These are phyloP conservation scores for Fusarium sororula DNA, from an alignment of 2,329 filamentous ascomycete species.

Conservation along the genomic window DNA sequence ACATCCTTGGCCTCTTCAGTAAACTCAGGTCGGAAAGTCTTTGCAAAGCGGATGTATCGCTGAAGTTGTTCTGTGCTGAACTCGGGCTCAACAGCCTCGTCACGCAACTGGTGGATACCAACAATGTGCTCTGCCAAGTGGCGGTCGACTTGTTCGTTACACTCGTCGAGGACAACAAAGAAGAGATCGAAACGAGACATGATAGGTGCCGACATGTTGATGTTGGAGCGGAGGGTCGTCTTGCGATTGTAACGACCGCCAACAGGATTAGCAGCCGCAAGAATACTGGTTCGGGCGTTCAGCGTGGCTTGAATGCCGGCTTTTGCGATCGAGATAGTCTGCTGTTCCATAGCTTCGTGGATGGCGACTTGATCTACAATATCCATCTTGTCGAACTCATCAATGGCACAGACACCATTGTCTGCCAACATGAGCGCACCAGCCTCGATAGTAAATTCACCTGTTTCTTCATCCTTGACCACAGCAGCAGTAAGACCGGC, in stretches of 20 bases:
- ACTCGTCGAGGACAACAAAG: conserved; percentile 97
- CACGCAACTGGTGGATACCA: conserved; percentile 88
- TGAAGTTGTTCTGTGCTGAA: conserved; percentile 97
- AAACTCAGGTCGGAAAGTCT: conserved; percentile 94
- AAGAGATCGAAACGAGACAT: conserved; percentile 99
- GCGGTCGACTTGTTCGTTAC: conserved; percentile 89
- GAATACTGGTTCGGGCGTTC: conserved; percentile 93
- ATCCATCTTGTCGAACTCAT: conserved; percentile 99
- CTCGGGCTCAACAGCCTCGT: conserved; percentile 90
- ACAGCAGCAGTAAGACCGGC: conserved; percentile 97
- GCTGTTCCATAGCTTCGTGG: conserved; percentile 99
- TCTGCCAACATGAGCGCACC: conserved; percentile 97
- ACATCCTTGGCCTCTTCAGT: conserved; percentile 85
- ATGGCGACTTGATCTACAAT: conserved; percentile 97
- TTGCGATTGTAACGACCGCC: conserved; percentile 98
- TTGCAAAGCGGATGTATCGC: conserved; percentile 95
- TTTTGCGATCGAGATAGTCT: conserved; percentile 98
- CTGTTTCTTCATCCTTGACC: conserved; percentile 97
- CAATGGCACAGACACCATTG: conserved; percentile 97
- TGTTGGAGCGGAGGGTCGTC: conserved; percentile 89
- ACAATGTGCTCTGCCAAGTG: conserved; percentile 96
- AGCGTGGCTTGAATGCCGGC: conserved; percentile 97
- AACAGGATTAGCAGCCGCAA: conserved; percentile 95
- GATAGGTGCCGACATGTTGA: conserved; percentile 98
- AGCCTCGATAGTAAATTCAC: conserved; percentile 98